Base-by-base conservation (phyloP, 148 eudicot species). In the Nepenthes gracilis region DNA sequence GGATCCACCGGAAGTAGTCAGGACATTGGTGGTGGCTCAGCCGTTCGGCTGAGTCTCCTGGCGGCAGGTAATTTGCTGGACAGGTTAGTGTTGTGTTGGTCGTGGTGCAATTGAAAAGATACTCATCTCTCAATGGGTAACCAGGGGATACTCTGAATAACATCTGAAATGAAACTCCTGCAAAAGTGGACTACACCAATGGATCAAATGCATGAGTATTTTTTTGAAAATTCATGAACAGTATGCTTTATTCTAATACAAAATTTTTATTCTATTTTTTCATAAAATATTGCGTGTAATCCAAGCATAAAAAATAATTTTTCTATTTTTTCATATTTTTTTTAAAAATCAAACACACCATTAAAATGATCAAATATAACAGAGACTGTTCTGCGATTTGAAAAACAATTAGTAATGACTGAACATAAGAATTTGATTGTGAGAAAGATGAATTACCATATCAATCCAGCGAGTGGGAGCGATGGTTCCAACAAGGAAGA, bases 1-100 rank as follows among this genome's bases (percentile, higher is more conserved):
- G 79, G 57, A 80, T 77, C 84, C 84, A 80, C 33, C 72, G 60
- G 64, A 80, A 80, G 72, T 77, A 77, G 4, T 75, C 73, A 33
- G 84, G 84, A 45, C 84, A 80, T 11, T 56, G 53, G 8, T 60
- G 65, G 38, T 65, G 67, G 5, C 61, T 35, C 12, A 50, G 36
- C 51, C 5, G 51, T n/a, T 70, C 55, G 3, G 32, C 37, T 5
- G 64, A 61, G 4, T 68, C 53, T 12, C 40, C 55, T 47, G 63
- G 60, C 23, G 70, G 57, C n/a, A 67, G 78, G 40, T 74, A 74
- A 33, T 70, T 33, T 36, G 43, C 14, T 48, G 78, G 78, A 57
- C 82, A 78, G 48, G 76, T 71, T 71, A 66, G 73, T 12, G 63
- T 74, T 12, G 35, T 35, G 38, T 67, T 78, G 1, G 48, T 45